phyloP scores from a whole-genome alignment of 495 filamentous ascomycete species.

The Annulohypoxylon stygium region DNA sequence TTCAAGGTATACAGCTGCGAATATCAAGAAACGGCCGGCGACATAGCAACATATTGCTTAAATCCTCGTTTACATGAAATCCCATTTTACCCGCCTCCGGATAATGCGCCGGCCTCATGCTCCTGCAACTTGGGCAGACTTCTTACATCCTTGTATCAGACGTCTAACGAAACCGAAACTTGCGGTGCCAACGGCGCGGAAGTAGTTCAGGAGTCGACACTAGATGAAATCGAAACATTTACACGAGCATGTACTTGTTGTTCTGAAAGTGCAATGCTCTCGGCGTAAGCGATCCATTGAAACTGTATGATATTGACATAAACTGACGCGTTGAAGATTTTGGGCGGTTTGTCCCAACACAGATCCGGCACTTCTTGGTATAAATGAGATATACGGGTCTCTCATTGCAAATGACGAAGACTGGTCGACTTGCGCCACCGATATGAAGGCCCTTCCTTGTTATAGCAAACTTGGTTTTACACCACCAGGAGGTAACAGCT shows the following conservation, averaged over 20 bases:
- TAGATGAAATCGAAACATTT: neutral
- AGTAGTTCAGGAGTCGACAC: neutral
- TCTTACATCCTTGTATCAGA: neutral
- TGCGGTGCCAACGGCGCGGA: neutral
- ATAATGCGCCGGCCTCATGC: neutral
- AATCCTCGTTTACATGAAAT: neutral
- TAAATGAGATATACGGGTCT: neutral
- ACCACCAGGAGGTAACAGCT: neutral
- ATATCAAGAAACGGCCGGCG: neutral
- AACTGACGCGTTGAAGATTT: neutral
- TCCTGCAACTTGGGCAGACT: neutral
- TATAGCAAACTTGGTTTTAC: neutral
- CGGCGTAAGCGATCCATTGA: neutral
- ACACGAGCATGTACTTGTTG: conserved; percentile 1
- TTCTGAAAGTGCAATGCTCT: neutral
- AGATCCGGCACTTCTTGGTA: neutral
- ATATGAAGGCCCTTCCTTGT: neutral
- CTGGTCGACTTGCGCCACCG: neutral
- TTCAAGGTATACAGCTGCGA: neutral
- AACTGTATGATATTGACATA: neutral
- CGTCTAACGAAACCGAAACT: neutral
- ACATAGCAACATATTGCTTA: neutral
- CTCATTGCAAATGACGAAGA: neutral
- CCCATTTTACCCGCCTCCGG: neutral
- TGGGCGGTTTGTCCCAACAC: neutral